phyloP scores from a whole-genome alignment of 1,284 basidiomycete species.

The Ganoderma lingzhi region DNA sequence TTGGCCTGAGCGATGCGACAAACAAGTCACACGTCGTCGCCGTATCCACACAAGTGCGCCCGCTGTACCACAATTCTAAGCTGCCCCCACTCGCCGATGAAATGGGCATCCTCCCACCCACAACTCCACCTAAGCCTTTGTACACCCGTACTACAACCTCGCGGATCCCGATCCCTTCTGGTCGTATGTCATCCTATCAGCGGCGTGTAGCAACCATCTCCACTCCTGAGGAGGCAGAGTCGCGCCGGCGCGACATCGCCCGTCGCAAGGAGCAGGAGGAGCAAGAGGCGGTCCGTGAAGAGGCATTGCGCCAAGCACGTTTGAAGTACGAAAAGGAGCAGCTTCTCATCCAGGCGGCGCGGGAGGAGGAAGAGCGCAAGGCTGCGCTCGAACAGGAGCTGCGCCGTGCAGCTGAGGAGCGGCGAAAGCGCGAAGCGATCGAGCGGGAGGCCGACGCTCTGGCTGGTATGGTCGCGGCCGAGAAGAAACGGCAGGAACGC shows the following conservation, averaged over 20 bases:
- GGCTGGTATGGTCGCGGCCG: slow-evolving; percentile 53
- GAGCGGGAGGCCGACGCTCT: slow-evolving; percentile 62
- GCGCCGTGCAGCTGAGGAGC: slow-evolving; percentile 53
- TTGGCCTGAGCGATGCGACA: slow-evolving; percentile 15
- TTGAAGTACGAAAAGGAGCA: slow-evolving; percentile 57
- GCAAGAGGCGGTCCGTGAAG: slow-evolving; percentile 54
- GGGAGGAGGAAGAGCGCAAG: slow-evolving; percentile 58
- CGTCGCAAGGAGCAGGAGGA: slow-evolving; percentile 53
- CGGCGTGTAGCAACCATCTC: slow-evolving; percentile 31
- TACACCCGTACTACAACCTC: slow-evolving; percentile 30
- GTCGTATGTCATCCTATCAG: slow-evolving; percentile 17
- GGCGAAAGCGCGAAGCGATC: slow-evolving; percentile 52
- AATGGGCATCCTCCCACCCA: slow-evolving; percentile 18
- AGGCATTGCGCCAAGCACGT: slow-evolving; percentile 57
- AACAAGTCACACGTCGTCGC: slow-evolving; percentile 25
- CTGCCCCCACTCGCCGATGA: slow-evolving; percentile 26
- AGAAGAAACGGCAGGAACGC: slow-evolving; percentile 56
- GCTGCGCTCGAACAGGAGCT: slow-evolving; percentile 59
- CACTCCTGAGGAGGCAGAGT: slow-evolving; percentile 34
- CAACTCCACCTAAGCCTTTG: slow-evolving; percentile 26
- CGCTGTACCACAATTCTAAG: slow-evolving; percentile 23
- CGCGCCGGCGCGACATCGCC: slow-evolving; percentile 31
- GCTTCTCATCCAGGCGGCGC: slow-evolving; percentile 51
- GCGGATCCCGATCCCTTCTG: slow-evolving; percentile 33
- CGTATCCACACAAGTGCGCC: slow-evolving; percentile 24